Conservation (phyloP, 768 basidiomycete genomes). For the Tremella mesenterica region DNA sequence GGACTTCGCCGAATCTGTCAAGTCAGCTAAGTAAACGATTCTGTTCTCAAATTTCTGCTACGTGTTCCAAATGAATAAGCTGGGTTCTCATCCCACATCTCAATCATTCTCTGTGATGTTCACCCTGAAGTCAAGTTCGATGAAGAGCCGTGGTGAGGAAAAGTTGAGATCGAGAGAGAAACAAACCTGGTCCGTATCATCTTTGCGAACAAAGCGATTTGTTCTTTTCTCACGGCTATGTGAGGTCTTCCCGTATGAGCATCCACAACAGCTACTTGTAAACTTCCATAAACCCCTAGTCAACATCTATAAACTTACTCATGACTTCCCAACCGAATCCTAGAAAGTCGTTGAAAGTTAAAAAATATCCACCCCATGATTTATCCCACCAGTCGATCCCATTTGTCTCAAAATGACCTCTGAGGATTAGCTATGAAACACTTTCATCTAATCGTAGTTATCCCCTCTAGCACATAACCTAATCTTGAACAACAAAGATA, state of each 20-base stretch:
- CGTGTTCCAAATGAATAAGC: too few species aligned
- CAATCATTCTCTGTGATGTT: too few species aligned
- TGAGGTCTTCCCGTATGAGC: slow-evolving; percentile 27
- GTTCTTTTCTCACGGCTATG: slow-evolving; percentile 33
- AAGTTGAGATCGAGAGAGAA: neutral
- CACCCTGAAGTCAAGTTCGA: too few species aligned
- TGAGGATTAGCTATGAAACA: neutral
- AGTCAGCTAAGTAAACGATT: neutral
- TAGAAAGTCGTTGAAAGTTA: slow-evolving; percentile 41
- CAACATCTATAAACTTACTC: slow-evolving; percentile 22
- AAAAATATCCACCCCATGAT: slow-evolving; percentile 41
- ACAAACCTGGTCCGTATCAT: slow-evolving; percentile 40
- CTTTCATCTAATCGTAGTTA: too few species aligned
- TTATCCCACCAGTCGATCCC: slow-evolving; percentile 39
- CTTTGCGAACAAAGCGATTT: slow-evolving; percentile 41
- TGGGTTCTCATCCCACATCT: neutral
- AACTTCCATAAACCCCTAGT: neutral
- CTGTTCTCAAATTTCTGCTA: too few species aligned
- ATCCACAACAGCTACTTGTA: slow-evolving; percentile 33
- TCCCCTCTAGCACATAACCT: too few species aligned
- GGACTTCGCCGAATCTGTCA: slow-evolving; percentile 29
- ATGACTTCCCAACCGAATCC: slow-evolving; percentile 43
- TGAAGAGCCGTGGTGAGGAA: too few species aligned
- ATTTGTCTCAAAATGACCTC: slow-evolving; percentile 21
- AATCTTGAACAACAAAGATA: neutral